Evolutionary conservation across 306 rosid species (phyloP).

Genomic region (Sesbania bispinosa): DNA sequence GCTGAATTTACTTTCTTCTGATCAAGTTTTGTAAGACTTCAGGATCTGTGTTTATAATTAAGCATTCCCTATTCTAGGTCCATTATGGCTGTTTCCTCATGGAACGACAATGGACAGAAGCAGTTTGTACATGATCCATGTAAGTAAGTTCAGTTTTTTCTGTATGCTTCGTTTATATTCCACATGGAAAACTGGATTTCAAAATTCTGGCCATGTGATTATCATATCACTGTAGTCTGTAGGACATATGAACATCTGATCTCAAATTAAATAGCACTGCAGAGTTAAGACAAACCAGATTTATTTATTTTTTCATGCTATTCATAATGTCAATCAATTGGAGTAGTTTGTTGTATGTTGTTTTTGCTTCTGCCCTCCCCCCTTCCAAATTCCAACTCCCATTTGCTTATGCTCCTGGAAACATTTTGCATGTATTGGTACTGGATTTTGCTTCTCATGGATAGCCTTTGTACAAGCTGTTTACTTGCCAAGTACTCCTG

Average conservation of each 20-base stretch:
- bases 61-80: conserved; percentile 51
- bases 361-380: background rate
- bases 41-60: conserved; percentile 13
- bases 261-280: background rate
- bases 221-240: background rate
- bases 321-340: background rate
- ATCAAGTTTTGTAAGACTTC: background rate
- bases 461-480: too few species aligned
- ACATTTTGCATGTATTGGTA: too few species aligned
- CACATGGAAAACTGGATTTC: background rate
- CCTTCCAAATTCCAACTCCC: background rate
- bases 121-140: conserved; percentile 93
- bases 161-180: conserved; percentile 1
- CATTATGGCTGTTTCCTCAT: conserved; percentile 94
- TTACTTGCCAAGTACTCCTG: too few species aligned
- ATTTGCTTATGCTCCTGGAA: too few species aligned
- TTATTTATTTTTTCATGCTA: background rate
- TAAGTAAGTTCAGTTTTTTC: conserved; percentile 41
- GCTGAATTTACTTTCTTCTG: background rate
- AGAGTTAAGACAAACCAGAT: background rate
- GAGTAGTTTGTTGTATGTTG: background rate
- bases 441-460: too few species aligned
- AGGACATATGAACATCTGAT: background rate
- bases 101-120: conserved; percentile 99
- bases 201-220: background rate